A percentile compares a stretch with the other conserved stretches of the same genome.
Evolutionary conservation across 2,329 filamentous ascomycete genomes (phyloP).

Genomic region (Fusarium sp.): DNA sequence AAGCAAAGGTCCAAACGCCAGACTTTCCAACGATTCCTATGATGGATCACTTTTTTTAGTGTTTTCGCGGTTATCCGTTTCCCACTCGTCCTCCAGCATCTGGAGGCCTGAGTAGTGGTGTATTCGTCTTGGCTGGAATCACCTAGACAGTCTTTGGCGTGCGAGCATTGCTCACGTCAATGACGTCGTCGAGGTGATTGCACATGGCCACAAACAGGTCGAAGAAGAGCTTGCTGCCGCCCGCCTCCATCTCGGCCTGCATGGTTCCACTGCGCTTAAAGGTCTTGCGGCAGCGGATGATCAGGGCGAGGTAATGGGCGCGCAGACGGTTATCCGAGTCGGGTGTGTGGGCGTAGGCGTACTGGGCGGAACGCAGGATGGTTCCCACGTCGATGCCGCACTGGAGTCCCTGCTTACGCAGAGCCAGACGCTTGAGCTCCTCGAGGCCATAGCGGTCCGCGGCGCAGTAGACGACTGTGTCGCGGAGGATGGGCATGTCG

Average conservation of each 20-base stretch:
- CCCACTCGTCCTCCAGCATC: conserved; percentile 39
- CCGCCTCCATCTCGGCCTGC: conserved; percentile 98
- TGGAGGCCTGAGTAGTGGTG: conserved; percentile 34
- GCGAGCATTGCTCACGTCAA: conserved; percentile 79
- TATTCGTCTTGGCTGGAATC: conserved; percentile 20
- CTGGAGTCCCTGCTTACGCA: conserved; percentile 95
- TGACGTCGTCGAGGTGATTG: conserved; percentile 97
- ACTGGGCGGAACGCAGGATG: conserved; percentile 91
- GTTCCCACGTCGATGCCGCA: conserved; percentile 90
- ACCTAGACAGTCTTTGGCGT: conserved; percentile 64
- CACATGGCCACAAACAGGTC: conserved; percentile 98
- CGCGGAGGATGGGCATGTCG: conserved; percentile 81
- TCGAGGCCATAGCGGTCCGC: conserved; percentile 91
- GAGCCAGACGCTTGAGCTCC: conserved; percentile 87
- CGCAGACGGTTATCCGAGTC: conserved; percentile 91
- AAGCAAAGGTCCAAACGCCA: conserved; percentile 48
- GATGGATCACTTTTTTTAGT: conserved; percentile 38
- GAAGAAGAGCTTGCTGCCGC: conserved; percentile 91
- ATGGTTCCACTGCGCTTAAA: conserved; percentile 99
- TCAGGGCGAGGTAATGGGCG: conserved; percentile 96
- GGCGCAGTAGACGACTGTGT: conserved; percentile 94
- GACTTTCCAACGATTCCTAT: conserved; percentile 35
- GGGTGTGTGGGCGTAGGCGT: conserved; percentile 94
- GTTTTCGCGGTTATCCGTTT: conserved; percentile 36
- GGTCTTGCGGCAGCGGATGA: conserved; percentile 95